A percentile compares a stretch with the other conserved stretches of the same genome.
These are phyloP conservation scores for Gentiana straminea DNA, from an alignment of 257 asterid genomes.

Conservation along the genomic window DNA sequence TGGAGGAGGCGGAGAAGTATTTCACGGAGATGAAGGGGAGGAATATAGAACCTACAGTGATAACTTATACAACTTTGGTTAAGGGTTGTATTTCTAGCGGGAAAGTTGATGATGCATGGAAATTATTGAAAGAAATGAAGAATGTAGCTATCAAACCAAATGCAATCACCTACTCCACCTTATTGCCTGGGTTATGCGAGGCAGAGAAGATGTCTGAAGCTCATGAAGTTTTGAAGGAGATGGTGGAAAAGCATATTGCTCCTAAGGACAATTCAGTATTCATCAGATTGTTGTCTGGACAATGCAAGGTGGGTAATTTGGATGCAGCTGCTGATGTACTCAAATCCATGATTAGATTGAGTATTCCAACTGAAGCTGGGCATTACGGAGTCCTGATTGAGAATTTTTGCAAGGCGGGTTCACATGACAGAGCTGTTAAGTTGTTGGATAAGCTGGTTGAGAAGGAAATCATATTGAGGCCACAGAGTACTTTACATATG, in stretches of 20 bases:
- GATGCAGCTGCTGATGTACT: conserved; percentile 77
- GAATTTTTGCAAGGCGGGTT: conserved; percentile 68
- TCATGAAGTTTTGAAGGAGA: conserved; percentile 48
- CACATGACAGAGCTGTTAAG: conserved; percentile 51
- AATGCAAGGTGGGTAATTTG: conserved; percentile 62
- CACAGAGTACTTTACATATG: conserved; percentile 53
- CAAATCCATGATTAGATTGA: conserved; percentile 70
- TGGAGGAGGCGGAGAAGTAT: conserved; percentile 79
- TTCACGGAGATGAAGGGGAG: conserved; percentile 79
- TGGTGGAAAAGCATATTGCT: conserved; percentile 50
- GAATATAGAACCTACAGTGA: conserved; percentile 60
- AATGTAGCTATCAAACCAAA: conserved; percentile 59
- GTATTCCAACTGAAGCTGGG: conserved; percentile 85
- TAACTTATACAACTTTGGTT: conserved; percentile 70
- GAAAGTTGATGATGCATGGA: conserved; percentile 68
- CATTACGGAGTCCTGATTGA: conserved; percentile 81
- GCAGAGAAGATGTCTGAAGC: conserved; percentile 79
- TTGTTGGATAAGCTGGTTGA: conserved; percentile 71
- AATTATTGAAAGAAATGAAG: conserved; percentile 78
- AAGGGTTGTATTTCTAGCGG: conserved; percentile 66
- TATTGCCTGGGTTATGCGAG: conserved; percentile 78
- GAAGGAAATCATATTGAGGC: conserved; percentile 61
- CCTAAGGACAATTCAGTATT: conserved; percentile 63
- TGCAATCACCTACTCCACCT: conserved; percentile 60
- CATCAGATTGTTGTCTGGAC: conserved; percentile 45